phyloP scores from a whole-genome alignment of 2,329 filamentous ascomycete species.

The Aspergillus sp. region DNA sequence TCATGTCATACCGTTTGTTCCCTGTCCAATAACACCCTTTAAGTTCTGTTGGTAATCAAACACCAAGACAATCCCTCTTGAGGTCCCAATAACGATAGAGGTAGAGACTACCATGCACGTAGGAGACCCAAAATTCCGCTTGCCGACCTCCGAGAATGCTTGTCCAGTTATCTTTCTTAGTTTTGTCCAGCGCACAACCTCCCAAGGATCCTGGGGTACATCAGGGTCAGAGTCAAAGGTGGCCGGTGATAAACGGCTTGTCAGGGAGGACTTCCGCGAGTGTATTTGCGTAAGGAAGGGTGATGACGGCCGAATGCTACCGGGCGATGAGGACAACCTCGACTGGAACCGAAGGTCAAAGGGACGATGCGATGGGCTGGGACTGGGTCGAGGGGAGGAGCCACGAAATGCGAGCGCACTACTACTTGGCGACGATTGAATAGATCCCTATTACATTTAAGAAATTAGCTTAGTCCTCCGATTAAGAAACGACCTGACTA shows the following conservation, averaged over 20 bases:
- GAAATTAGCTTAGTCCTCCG: conserved; percentile 47
- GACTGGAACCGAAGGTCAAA: conserved; percentile 96
- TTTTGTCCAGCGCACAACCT: conserved; percentile 94
- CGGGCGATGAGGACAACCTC: conserved; percentile 64
- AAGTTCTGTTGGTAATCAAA: conserved; percentile 98
- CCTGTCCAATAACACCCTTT: conserved; percentile 89
- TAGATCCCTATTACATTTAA: conserved; percentile 48
- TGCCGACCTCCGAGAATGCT: conserved; percentile 88
- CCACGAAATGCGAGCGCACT: conserved; percentile 69
- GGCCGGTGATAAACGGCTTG: conserved; percentile 63
- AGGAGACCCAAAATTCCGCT: conserved; percentile 85
- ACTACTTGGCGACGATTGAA: conserved; percentile 66
- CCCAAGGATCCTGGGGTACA: conserved; percentile 81
- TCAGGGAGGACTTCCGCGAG: conserved; percentile 77
- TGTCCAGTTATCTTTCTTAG: conserved; percentile 85
- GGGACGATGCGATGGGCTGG: conserved; percentile 81
- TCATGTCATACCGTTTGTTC: conserved; percentile 71
- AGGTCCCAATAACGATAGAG: conserved; percentile 85
- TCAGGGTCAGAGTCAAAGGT: conserved; percentile 66
- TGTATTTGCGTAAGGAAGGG: conserved; percentile 75
- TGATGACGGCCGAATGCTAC: conserved; percentile 69
- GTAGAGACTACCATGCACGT: conserved; percentile 88
- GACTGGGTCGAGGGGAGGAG: conserved; percentile 68
- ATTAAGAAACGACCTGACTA: conserved; percentile 50
- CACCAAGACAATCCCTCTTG: conserved; percentile 89